Conservation (phyloP, 768 basidiomycete genomes). For the Lactifluus hygrophoroides region DNA sequence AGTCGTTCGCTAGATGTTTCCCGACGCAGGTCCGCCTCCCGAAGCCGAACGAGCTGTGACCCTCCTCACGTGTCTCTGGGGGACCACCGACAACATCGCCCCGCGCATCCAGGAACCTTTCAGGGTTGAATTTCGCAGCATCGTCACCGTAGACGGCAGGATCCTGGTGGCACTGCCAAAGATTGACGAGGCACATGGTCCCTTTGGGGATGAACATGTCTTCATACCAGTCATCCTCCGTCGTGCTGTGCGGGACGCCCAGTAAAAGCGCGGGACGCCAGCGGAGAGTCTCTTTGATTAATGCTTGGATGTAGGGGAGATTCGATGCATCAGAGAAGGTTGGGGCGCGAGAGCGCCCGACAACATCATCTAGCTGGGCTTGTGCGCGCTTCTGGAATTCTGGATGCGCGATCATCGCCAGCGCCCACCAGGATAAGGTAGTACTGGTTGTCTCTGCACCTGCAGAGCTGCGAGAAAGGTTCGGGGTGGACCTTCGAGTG, state of each 20-base stretch:
- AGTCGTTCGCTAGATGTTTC: slow-evolving; percentile 15
- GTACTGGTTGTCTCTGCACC: slow-evolving; percentile 4
- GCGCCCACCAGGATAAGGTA: slow-evolving; percentile 9
- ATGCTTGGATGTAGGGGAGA: slow-evolving; percentile 5
- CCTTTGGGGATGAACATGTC: slow-evolving; percentile 28
- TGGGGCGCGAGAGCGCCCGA: slow-evolving; percentile 5
- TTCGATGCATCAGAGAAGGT: not conserved
- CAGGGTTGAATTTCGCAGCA: slow-evolving; percentile 18
- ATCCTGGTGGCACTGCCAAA: slow-evolving; percentile 3
- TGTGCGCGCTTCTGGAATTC: slow-evolving; percentile 10
- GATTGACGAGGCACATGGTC: slow-evolving; percentile 27
- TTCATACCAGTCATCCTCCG: slow-evolving; percentile 23
- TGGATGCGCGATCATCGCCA: slow-evolving; percentile 18
- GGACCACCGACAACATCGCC: not conserved
- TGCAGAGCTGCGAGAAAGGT: not conserved
- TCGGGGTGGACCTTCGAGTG: not conserved
- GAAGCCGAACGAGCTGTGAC: slow-evolving; percentile 17
- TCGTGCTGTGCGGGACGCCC: not conserved
- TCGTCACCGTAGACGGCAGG: slow-evolving; percentile 12
- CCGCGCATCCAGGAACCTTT: slow-evolving; percentile 16
- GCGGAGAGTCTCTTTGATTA: slow-evolving; percentile 2
- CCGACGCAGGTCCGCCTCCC: slow-evolving; percentile 20
- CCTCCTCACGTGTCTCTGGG: slow-evolving; percentile 8
- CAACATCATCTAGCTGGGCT: slow-evolving; percentile 5
- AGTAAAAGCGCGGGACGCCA: slow-evolving; percentile 1